These are phyloP conservation scores for Candida jianshihensis DNA, from an alignment of 805 yeast genomes.

Conservation along the genomic window DNA sequence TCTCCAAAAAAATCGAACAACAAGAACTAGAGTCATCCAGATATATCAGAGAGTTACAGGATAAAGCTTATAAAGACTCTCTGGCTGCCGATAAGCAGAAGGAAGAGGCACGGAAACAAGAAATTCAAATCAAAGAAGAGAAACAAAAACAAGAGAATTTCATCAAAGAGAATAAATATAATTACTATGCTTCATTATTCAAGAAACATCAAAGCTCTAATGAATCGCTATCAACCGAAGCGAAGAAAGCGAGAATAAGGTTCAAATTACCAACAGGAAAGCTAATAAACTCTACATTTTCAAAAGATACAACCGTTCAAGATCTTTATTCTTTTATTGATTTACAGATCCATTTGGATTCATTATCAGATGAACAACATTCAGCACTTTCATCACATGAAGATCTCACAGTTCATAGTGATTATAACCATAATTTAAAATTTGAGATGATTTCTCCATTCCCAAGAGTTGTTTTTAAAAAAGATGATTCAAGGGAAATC, in stretches of 20 bases:
- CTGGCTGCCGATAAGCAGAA: constrained; percentile 48
- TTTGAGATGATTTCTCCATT: constrained; percentile 58
- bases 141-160: constrained; percentile 3
- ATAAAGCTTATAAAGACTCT: constrained; percentile 57
- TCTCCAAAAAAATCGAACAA: constrained; percentile 51
- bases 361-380: constrained; percentile 5
- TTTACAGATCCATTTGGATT: constrained; percentile 26
- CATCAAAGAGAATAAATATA: constrained; percentile 6
- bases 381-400: constrained; percentile 3
- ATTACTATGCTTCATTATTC: constrained; percentile 8
- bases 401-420: constrained; percentile 8
- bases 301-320: constrained; percentile 29
- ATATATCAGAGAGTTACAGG: constrained; percentile 55
- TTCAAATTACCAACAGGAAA: constrained; percentile 50
- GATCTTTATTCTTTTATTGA: constrained; percentile 49
- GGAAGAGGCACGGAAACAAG: constrained; percentile 21
- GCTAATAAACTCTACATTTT: constrained; percentile 39
- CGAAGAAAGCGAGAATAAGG: constrained; percentile 34
- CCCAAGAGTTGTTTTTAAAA: constrained; percentile 46
- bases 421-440: constrained; percentile 36
- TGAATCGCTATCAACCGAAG: not conserved
- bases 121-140: constrained; percentile 6
- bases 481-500: constrained; percentile 25
- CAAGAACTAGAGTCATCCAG: constrained; percentile 54
- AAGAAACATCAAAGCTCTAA: constrained; percentile 2